Conservation (phyloP, 352 stramenopile species). For the Phytophthora palmivora region DNA sequence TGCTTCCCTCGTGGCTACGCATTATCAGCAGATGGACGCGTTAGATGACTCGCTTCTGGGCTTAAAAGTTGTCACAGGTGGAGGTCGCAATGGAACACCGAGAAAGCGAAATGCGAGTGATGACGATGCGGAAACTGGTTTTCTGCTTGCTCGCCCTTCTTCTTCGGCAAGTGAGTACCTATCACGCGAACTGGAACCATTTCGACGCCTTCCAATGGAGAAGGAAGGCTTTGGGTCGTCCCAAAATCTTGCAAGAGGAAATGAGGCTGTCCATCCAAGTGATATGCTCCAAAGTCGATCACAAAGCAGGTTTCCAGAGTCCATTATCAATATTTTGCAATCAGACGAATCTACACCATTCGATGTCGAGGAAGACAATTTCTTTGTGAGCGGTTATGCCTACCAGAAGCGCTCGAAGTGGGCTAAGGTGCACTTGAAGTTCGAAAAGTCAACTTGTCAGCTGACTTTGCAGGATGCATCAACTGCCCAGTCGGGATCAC, state of each 20-base stretch:
- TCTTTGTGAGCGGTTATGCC: conserved; percentile 59
- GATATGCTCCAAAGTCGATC: conserved; percentile 78
- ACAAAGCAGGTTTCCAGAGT: conserved; percentile 75
- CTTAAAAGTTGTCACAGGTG: conserved; percentile 29
- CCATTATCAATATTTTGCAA: conserved; percentile 76
- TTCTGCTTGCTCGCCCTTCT: conserved; percentile 56
- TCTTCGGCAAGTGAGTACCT: conserved; percentile 77
- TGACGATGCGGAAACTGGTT: conserved; percentile 58
- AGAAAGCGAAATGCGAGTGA: conserved; percentile 36
- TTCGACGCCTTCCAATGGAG: conserved; percentile 69
- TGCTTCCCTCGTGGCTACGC: conserved; percentile 68
- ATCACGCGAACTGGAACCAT: conserved; percentile 68
- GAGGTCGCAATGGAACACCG: conserved; percentile 19
- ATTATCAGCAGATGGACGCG: conserved; percentile 83
- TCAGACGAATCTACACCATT: conserved; percentile 66
- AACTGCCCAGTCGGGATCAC: background rate
- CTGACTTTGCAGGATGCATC: conserved; percentile 53
- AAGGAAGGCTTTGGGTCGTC: conserved; percentile 76
- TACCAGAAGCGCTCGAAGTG: conserved; percentile 84
- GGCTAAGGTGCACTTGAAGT: conserved; percentile 73
- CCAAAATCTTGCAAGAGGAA: conserved; percentile 62
- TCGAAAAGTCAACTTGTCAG: conserved; percentile 73
- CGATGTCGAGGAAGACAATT: conserved; percentile 60
- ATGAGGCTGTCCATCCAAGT: conserved; percentile 64
- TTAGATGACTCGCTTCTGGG: conserved; percentile 60